Evolutionary conservation across 2,329 filamentous ascomycete species (phyloP).

Genomic region (Lasiodiplodia citricola): DNA sequence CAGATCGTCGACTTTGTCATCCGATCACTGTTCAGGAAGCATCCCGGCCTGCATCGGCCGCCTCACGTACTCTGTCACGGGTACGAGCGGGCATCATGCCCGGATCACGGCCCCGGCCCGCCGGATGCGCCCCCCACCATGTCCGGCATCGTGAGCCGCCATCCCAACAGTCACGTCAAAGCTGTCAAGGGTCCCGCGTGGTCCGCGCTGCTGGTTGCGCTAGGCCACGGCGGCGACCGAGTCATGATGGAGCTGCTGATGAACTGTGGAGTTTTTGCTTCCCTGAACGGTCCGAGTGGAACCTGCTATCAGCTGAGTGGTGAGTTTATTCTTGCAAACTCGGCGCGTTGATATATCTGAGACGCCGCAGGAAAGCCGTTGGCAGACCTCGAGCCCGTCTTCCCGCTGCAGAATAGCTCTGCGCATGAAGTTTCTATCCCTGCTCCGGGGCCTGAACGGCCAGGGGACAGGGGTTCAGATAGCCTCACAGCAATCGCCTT

Average conservation of each 20-base stretch:
- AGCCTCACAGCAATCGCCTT: slow-evolving; percentile 63
- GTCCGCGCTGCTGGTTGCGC: slow-evolving; percentile 73
- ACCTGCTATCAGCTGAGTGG: slow-evolving; percentile 84
- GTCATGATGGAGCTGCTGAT: slow-evolving; percentile 80
- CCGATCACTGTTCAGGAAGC: slow-evolving; percentile 74
- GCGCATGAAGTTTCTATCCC: slow-evolving; percentile 13
- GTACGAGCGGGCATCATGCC: slow-evolving; percentile 61
- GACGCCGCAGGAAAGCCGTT: slow-evolving; percentile 24
- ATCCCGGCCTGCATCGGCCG: slow-evolving; percentile 57
- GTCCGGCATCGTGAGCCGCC: slow-evolving; percentile 67
- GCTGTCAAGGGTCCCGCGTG: slow-evolving; percentile 73
- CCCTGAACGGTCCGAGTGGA: slow-evolving; percentile 62
- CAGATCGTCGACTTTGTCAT: slow-evolving; percentile 62
- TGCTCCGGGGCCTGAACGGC: slow-evolving; percentile 33
- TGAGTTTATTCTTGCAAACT: slow-evolving; percentile 37
- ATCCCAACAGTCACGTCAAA: slow-evolving; percentile 73
- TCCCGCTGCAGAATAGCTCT: slow-evolving; percentile 21
- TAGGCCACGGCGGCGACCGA: slow-evolving; percentile 76
- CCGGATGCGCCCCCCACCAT: slow-evolving; percentile 56
- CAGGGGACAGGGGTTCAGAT: slow-evolving; percentile 36
- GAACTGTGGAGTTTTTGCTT: slow-evolving; percentile 76
- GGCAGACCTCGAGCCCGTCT: slow-evolving; percentile 18
- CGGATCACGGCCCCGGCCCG: slow-evolving; percentile 37
- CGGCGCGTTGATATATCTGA: slow-evolving; percentile 13
- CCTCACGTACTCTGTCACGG: slow-evolving; percentile 85